A percentile compares a stretch with the other conserved stretches of the same genome.
phyloP scores from a whole-genome alignment of 805 yeast genomes.

The Suhomyces xylopsoci region DNA sequence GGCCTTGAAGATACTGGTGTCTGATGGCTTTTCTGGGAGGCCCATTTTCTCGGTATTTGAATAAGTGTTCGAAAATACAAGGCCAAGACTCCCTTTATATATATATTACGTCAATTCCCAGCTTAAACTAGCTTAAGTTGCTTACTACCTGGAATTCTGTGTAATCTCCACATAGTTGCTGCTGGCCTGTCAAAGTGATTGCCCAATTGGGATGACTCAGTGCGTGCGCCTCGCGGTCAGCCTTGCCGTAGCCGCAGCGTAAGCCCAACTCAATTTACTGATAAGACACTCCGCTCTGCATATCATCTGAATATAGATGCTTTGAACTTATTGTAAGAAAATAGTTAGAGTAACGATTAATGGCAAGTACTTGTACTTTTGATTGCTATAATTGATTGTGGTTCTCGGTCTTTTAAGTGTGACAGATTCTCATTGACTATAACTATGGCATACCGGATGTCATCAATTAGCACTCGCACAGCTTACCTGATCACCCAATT shows the following conservation, averaged over 20 bases:
- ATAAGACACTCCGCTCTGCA: neutral
- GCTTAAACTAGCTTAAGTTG: neutral
- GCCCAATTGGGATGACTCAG: neutral
- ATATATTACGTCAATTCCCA: neutral
- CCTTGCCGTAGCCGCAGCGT: neutral
- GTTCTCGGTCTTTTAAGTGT: too few relatives aligned
- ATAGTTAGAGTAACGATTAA: neutral
- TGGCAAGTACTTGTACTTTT: neutral
- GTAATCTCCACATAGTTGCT: neutral
- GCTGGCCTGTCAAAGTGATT: neutral
- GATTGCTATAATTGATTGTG: neutral
- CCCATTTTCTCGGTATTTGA: conserved; percentile 5
- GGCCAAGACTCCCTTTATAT: neutral
- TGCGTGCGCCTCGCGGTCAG: neutral
- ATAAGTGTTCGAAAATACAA: neutral
- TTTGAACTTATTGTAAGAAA: neutral
- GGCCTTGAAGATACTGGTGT: conserved; percentile 22
- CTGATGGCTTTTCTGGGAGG: conserved; percentile 30
- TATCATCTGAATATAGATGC: neutral
- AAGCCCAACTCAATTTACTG: neutral
- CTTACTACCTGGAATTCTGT: conserved; percentile 1
- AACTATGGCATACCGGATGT: neutral
- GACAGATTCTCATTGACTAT: neutral
- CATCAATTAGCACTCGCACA: neutral
- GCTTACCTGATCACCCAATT: neutral